Evolutionary conservation across 352 stramenopile genomes (phyloP).

Genomic region (Hyaloperonospora brassicae): DNA sequence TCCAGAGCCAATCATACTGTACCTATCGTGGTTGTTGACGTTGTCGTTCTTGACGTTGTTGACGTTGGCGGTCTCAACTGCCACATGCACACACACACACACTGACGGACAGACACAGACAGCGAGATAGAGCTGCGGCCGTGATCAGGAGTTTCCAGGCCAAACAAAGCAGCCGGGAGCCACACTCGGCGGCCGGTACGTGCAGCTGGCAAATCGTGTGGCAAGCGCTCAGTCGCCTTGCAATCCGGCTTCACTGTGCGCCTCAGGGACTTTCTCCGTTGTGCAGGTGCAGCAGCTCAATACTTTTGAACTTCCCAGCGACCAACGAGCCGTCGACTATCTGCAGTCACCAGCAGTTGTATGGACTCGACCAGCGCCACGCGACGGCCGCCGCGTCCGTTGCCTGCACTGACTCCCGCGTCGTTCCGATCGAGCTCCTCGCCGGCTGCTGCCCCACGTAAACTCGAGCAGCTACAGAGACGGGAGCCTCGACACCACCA

Average conservation of each 20-base stretch:
- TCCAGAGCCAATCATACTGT: no score
- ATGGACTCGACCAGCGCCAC: slow-evolving; percentile 13
- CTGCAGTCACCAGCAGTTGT: background rate
- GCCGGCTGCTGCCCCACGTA: slow-evolving; percentile 8
- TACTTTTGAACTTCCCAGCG: background rate
- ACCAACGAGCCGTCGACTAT: background rate
- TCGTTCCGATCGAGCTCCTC: slow-evolving; percentile 15
- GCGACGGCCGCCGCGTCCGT: slow-evolving; percentile 13
- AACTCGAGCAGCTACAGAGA: slow-evolving; percentile 13
- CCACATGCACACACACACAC: no score
- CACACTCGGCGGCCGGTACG: no score
- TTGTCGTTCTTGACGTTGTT: no score
- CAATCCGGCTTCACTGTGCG: background rate
- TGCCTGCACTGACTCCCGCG: slow-evolving; percentile 20
- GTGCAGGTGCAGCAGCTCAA: background rate
- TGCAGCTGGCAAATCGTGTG: no score
- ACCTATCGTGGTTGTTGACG: no score
- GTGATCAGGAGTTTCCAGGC: no score
- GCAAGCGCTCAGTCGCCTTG: no score
- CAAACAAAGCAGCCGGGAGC: no score
- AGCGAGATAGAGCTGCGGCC: no score
- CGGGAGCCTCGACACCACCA: slow-evolving; percentile 7
- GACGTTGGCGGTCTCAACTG: no score
- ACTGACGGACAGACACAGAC: no score
- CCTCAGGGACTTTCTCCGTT: background rate